Conservation (phyloP, 2,329 filamentous ascomycete species). For the Fusarium sp. region DNA sequence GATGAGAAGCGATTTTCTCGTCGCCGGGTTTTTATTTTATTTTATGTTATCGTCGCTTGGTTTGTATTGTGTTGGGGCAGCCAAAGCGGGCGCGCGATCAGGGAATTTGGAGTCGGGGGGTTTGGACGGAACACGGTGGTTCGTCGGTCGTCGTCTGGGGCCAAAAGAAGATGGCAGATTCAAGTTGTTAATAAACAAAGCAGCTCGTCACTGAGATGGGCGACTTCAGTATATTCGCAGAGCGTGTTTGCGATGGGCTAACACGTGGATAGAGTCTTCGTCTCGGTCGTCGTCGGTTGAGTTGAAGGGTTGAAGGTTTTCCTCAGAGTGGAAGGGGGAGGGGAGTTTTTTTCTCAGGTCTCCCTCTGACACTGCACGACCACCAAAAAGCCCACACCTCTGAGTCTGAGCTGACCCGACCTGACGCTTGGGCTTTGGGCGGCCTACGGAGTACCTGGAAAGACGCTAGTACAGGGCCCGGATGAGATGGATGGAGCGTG, state of each 20-base stretch:
- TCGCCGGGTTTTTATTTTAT: slow-evolving; percentile 12
- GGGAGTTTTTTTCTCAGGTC: slow-evolving; percentile 43
- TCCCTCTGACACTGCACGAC: slow-evolving; percentile 12
- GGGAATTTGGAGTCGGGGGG: slow-evolving; percentile 44
- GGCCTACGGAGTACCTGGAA: slow-evolving; percentile 6
- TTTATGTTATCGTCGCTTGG: slow-evolving; percentile 22
- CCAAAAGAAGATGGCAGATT: slow-evolving; percentile 36
- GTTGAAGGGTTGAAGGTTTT: slow-evolving; percentile 49
- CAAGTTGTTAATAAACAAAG: slow-evolving; percentile 17
- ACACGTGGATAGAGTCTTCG: slow-evolving; percentile 42
- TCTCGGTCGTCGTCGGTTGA: slow-evolving; percentile 49
- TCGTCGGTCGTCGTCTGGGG: slow-evolving; percentile 44
- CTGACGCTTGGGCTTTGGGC: slow-evolving; percentile 31
- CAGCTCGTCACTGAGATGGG: slow-evolving; percentile 36
- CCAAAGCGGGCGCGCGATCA: slow-evolving; percentile 45
- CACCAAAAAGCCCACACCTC: slow-evolving; percentile 6
- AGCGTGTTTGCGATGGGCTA: slow-evolving; percentile 45
- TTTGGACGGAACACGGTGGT: slow-evolving; percentile 41
- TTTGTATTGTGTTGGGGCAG: slow-evolving; percentile 45
- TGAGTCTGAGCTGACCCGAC: slow-evolving; percentile 12
- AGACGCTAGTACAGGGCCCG: slow-evolving; percentile 27
- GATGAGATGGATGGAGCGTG: slow-evolving; percentile 22
- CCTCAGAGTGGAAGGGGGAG: slow-evolving; percentile 24
- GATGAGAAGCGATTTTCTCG: slow-evolving; percentile 28
- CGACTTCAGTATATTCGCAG: slow-evolving; percentile 40